phyloP scores from a whole-genome alignment of 1,284 basidiomycete genomes.

The Coniferiporia sulphurascens region DNA sequence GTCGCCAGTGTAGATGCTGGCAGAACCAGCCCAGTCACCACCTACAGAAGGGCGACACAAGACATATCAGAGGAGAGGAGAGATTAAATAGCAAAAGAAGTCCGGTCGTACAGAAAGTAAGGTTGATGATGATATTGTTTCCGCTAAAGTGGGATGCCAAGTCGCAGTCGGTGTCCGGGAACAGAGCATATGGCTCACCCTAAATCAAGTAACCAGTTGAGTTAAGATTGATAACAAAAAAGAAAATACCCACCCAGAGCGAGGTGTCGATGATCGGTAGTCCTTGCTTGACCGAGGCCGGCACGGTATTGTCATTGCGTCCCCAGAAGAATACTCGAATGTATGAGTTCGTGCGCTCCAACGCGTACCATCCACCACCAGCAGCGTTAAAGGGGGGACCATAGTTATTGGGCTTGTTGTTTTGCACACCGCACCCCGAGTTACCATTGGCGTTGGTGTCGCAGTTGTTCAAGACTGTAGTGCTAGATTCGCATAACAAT shows the following conservation, averaged over 20 bases:
- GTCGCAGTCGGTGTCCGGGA: constrained; percentile 49
- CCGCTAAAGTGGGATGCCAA: constrained; percentile 47
- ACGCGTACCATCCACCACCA: constrained; percentile 55
- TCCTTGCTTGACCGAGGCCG: constrained; percentile 17
- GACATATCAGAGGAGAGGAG: not conserved
- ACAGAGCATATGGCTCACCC: constrained; percentile 53
- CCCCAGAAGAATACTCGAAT: constrained; percentile 53
- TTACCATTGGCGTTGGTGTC: constrained; percentile 51
- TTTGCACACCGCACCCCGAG: constrained; percentile 57
- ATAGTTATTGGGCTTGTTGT: constrained; percentile 40
- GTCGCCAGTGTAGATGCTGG: not conserved
- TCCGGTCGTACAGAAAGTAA: constrained; percentile 39
- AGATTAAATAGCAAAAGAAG: not conserved
- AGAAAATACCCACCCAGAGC: constrained; percentile 14
- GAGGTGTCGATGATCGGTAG: too few relatives aligned
- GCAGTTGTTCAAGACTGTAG: constrained; percentile 42
- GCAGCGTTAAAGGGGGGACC: constrained; percentile 56
- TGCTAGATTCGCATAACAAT: constrained; percentile 27
- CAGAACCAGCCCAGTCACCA: constrained; percentile 18
- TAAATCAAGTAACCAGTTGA: not conserved
- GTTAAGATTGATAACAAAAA: not conserved
- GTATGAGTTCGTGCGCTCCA: constrained; percentile 39
- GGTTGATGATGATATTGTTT: constrained; percentile 60
- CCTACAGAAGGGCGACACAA: constrained; percentile 1
- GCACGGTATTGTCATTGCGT: constrained; percentile 34